Evolutionary conservation across 1,284 basidiomycete genomes (phyloP).

Genomic region (Puccinia coronata): DNA sequence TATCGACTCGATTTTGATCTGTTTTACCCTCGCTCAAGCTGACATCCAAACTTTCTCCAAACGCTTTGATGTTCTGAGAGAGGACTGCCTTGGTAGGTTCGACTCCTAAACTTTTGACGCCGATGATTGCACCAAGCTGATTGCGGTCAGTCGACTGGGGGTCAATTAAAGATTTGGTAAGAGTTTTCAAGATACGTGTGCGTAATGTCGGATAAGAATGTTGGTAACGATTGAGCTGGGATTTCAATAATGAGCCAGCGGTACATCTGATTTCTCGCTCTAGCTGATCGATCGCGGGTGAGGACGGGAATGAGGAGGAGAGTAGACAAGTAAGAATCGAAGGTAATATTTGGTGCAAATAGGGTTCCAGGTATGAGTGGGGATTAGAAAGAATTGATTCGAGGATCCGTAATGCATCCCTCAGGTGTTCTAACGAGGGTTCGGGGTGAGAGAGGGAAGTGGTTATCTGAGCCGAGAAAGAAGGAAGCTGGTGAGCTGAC

Average conservation of each 20-base stretch:
- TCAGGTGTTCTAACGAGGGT: slow-evolving; percentile 31
- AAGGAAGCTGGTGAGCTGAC: slow-evolving; percentile 52
- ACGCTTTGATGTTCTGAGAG: slow-evolving; percentile 43
- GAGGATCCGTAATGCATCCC: slow-evolving; percentile 22
- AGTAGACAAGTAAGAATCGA: slow-evolving; percentile 84
- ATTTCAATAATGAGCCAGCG: slow-evolving; percentile 69
- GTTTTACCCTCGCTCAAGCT: slow-evolving; percentile 25
- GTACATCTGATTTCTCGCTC: slow-evolving; percentile 49
- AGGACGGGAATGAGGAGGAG: slow-evolving; percentile 57
- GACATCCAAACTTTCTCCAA: slow-evolving; percentile 43
- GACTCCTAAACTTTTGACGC: slow-evolving; percentile 27
- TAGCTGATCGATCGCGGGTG: slow-evolving; percentile 60
- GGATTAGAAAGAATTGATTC: slow-evolving; percentile 30
- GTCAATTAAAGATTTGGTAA: slow-evolving; percentile 72
- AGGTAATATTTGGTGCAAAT: slow-evolving; percentile 94
- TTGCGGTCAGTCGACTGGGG: slow-evolving; percentile 39
- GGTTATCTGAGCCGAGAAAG: slow-evolving; percentile 58
- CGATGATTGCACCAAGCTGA: slow-evolving; percentile 47
- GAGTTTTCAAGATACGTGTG: slow-evolving; percentile 86
- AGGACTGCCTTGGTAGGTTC: slow-evolving; percentile 38
- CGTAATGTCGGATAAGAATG: slow-evolving; percentile 75
- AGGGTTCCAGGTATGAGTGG: slow-evolving; percentile 39
- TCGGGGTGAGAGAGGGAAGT: not conserved
- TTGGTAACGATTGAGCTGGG: slow-evolving; percentile 69
- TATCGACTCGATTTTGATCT: slow-evolving; percentile 17